phyloP scores from a whole-genome alignment of 352 stramenopile genomes.

The Phytopythium oedochilum region DNA sequence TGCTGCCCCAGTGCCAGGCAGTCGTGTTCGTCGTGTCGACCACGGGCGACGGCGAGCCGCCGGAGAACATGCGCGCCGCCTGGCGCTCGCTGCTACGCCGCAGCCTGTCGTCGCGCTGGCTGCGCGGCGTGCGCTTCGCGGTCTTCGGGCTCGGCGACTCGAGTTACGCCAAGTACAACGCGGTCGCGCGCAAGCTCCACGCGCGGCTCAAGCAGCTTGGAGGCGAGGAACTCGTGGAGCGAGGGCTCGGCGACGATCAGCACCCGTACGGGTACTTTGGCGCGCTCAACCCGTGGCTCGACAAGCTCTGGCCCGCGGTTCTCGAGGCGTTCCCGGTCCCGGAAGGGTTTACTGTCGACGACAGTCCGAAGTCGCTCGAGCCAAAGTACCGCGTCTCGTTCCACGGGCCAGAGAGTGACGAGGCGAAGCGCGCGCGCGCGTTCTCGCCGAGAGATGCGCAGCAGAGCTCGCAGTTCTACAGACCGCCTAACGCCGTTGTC shows the following conservation, averaged over 20 bases:
- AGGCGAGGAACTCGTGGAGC: constrained; percentile 60
- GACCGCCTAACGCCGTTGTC: constrained; percentile 36
- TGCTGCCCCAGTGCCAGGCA: constrained; percentile 45
- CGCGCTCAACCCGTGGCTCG: constrained; percentile 76
- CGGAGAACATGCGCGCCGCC: constrained; percentile 85
- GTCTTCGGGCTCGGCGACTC: constrained; percentile 93
- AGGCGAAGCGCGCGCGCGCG: constrained; percentile 8
- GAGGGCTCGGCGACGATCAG: constrained; percentile 87
- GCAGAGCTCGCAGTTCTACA: constrained; percentile 51
- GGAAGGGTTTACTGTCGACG: constrained; percentile 53
- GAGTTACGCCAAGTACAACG: constrained; percentile 92
- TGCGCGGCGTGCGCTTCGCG: constrained; percentile 65
- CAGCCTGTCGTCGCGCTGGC: constrained; percentile 58
- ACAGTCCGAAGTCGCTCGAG: constrained; percentile 47
- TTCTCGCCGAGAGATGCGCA: constrained; percentile 21
- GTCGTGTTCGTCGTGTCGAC: constrained; percentile 91
- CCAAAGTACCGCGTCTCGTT: constrained; percentile 41
- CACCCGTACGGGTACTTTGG: constrained; percentile 84
- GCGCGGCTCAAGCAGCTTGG: constrained; percentile 85
- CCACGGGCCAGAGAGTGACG: constrained; percentile 12
- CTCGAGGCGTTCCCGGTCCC: constrained; percentile 45
- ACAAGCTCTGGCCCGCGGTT: constrained; percentile 61
- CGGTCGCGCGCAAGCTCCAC: constrained; percentile 80
- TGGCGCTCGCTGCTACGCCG: constrained; percentile 89
- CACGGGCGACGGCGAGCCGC: constrained; percentile 89